These are phyloP conservation scores for Metschnikowia drakensbergensis DNA, from an alignment of 805 yeast species.

Conservation along the genomic window DNA sequence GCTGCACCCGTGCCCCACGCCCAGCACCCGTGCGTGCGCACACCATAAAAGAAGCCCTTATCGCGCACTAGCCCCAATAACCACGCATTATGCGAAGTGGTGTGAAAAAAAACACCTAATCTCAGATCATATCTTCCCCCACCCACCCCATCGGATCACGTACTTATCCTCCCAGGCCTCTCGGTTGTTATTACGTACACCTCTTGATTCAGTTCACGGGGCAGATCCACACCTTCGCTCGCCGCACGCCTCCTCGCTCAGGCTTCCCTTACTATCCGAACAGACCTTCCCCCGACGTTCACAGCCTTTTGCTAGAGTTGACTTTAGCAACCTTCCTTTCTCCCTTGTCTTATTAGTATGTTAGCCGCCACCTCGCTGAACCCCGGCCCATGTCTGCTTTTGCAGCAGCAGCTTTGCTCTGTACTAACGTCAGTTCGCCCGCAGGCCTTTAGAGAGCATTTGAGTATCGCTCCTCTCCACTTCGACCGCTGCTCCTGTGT, in stretches of 20 bases:
- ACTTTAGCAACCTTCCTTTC: conserved; percentile 1
- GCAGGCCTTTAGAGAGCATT: conserved; percentile 16
- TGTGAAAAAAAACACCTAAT: conserved; percentile 11
- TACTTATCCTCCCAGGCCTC: background rate
- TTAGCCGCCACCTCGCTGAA: background rate
- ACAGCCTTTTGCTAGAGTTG: background rate
- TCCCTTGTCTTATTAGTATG: conserved; percentile 3
- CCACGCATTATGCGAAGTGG: conserved; percentile 9
- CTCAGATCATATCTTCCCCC: background rate
- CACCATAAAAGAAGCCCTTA: conserved; percentile 13
- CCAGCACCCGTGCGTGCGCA: background rate
- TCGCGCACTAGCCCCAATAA: conserved; percentile 7
- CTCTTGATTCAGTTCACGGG: conserved; percentile 22
- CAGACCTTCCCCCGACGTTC: background rate
- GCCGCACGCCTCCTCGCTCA: background rate
- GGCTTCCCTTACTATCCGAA: background rate
- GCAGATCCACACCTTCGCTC: conserved; percentile 3
- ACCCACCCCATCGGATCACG: background rate
- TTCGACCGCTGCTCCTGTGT: background rate
- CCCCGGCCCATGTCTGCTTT: background rate
- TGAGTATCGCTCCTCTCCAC: conserved; percentile 17
- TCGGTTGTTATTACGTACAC: background rate
- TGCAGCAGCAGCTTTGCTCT: background rate
- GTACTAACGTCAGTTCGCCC: conserved; percentile 2
- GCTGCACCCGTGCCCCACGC: too few relatives aligned